These are phyloP conservation scores for Fusarium equiseti DNA, from an alignment of 2,329 filamentous ascomycete genomes.

Conservation along the genomic window DNA sequence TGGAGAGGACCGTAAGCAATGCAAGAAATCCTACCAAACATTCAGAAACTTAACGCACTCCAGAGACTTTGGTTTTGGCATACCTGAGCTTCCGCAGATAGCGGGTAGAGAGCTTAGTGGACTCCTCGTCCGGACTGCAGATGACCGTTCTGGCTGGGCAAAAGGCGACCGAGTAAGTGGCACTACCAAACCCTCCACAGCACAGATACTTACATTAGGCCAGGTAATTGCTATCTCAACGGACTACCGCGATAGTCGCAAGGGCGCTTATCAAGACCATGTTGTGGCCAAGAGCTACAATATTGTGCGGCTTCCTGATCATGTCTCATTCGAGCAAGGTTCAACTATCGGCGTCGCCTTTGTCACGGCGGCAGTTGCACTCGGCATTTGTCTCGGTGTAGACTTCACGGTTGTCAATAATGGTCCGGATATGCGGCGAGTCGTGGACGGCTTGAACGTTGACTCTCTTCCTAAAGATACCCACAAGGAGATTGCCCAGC, in stretches of 20 bases:
- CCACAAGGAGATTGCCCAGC: background rate
- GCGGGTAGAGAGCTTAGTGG: constrained; percentile 76
- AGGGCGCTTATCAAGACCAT: constrained; percentile 79
- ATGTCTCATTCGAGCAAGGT: constrained; percentile 65
- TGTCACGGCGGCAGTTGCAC: constrained; percentile 73
- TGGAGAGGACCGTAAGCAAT: constrained; percentile 77
- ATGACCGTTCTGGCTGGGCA: background rate
- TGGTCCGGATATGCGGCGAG: constrained; percentile 67
- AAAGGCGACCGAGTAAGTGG: background rate
- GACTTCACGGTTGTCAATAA: constrained; percentile 66
- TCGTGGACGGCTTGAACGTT: background rate
- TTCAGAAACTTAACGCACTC: rapidly evolving
- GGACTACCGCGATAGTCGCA: constrained; percentile 78
- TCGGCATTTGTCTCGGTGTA: constrained; percentile 78
- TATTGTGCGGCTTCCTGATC: constrained; percentile 69
- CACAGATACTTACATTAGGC: constrained; percentile 66
- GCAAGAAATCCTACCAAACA: background rate
- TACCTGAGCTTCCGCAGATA: constrained; percentile 75
- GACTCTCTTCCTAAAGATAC: constrained; percentile 69
- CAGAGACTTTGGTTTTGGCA: constrained; percentile 77
- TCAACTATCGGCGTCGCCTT: constrained; percentile 78
- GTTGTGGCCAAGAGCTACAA: constrained; percentile 74
- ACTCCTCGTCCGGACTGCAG: constrained; percentile 51
- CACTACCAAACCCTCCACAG: constrained; percentile 55
- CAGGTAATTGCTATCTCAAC: constrained; percentile 75